Base-by-base conservation (phyloP, 495 filamentous ascomycete genomes). In the Talaromyces wortmannii region DNA sequence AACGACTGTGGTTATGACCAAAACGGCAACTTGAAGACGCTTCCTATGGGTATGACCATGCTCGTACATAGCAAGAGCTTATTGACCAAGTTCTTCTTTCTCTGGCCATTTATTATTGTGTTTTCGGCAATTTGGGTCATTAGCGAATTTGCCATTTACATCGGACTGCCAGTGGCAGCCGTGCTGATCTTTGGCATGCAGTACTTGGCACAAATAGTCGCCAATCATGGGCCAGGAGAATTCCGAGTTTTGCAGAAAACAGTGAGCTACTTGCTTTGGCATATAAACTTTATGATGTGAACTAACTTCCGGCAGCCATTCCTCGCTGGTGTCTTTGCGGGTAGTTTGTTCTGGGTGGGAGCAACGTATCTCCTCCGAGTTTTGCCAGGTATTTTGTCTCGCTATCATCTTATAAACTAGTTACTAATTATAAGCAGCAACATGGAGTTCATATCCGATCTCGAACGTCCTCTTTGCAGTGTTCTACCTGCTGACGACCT, bases 311-410 rank as follows among this genome's bases (percentile, higher is more conserved):
- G 40, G 4, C 51, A 92, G 87, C 92, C 94, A 11, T 97, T 89
- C 75, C 74, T 98, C 53, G 85, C 94, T 1, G 94, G 94, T 56
- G 90, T 97, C 23, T 97, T 97, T 75, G 90, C 90, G 10, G 91
- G 80, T 16, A 84, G 92, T 1, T 67, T 95, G 31, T 95, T 95
- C 62, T 87, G 91, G 78, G 83, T 89, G n/a, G 86, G 85, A 29
- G 61, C 89, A 36, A 79, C 86, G 57, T 97, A 90, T 81, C 53
- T 89, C 32, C 78, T 87, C 30, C 74, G 78, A 36, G 78, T 97
- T 53, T 68, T 97, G 16, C 89, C 88, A 50, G 76, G 81, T 84
- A 79, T 67, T 67, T 72, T 58, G 65, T 55, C 58, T 61, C 40
- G 42, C 58, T 53, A n/a, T 46, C 40, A 45, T 43, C 45, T 8